These are phyloP conservation scores for Pichia occidentalis DNA, from an alignment of 805 yeast genomes.

Conservation along the genomic window DNA sequence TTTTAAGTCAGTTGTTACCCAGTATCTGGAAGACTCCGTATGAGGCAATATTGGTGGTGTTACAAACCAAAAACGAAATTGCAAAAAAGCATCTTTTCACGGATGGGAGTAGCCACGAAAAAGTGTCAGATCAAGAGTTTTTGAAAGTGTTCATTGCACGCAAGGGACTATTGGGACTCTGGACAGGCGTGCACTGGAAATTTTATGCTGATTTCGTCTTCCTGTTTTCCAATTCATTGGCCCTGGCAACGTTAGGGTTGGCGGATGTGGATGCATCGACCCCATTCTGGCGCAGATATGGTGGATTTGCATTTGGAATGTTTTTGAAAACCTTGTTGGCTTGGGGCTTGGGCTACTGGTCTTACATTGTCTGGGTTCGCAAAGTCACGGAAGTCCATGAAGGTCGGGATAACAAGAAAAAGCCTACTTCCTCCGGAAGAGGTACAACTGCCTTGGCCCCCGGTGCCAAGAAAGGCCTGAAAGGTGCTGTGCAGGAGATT, in stretches of 20 bases:
- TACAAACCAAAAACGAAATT: no score
- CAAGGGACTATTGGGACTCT: neutral
- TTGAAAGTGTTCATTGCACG: neutral
- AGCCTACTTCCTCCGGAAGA: no score
- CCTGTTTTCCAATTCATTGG: neutral
- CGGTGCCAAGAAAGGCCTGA: neutral
- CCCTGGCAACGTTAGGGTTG: neutral
- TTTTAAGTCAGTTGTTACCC: neutral
- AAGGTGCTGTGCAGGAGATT: neutral
- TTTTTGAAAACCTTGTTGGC: neutral
- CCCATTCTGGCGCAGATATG: neutral
- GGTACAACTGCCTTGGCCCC: no score
- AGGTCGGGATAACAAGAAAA: no score
- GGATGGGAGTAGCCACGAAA: no score
- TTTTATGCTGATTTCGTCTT: neutral
- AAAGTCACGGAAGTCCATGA: no score
- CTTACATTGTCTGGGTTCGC: neutral
- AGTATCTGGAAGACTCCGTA: neutral
- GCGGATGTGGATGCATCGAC: neutral
- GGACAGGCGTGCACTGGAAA: neutral
- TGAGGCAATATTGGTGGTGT: neutral
- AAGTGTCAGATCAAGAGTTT: no score
- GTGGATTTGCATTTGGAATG: neutral
- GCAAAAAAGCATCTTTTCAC: no score
- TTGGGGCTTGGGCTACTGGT: slow-evolving; percentile 1